A percentile compares a stretch with the other conserved stretches of the same genome.
Conservation (phyloP, 352 stramenopile species). For the Pythium plurisporium region DNA sequence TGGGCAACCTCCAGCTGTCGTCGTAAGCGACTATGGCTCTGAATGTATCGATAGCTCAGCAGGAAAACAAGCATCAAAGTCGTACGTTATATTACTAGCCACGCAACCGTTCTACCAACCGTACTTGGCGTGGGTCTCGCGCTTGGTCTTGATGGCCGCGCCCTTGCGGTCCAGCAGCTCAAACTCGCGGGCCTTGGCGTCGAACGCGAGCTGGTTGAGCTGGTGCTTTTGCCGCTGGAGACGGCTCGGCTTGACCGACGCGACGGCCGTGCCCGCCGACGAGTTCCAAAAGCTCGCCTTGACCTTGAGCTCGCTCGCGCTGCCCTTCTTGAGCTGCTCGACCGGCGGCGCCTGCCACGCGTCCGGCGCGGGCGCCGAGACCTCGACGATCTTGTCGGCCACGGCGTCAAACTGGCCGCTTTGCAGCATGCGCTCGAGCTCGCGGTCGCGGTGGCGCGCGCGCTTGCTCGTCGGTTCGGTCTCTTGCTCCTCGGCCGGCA, state of each 20-base stretch:
- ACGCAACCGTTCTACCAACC: no score
- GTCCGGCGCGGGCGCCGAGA: constrained; percentile 42
- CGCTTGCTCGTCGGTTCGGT: constrained; percentile 49
- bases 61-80: not conserved
- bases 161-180: constrained; percentile 65
- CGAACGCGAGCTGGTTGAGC: constrained; percentile 78
- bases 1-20: constrained; percentile 25
- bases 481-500: constrained; percentile 28
- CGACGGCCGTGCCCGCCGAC: constrained; percentile 40
- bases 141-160: constrained; percentile 65
- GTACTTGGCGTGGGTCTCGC: constrained; percentile 79
- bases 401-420: constrained; percentile 61
- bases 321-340: constrained; percentile 24
- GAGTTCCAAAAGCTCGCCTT: constrained; percentile 74
- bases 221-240: constrained; percentile 78
- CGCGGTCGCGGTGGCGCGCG: constrained; percentile 48
- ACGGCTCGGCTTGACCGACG: constrained; percentile 59
- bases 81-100: not conserved
- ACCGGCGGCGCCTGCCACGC: constrained; percentile 47
- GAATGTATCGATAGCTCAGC: not conserved
- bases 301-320: constrained; percentile 41
- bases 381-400: constrained; percentile 56
- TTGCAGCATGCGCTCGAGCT: constrained; percentile 66
- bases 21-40: not conserved
- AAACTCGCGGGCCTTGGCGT: constrained; percentile 68